Evolutionary conservation across 2,329 filamentous ascomycete genomes (phyloP).

Genomic region (Aspergillus carbonarius): DNA sequence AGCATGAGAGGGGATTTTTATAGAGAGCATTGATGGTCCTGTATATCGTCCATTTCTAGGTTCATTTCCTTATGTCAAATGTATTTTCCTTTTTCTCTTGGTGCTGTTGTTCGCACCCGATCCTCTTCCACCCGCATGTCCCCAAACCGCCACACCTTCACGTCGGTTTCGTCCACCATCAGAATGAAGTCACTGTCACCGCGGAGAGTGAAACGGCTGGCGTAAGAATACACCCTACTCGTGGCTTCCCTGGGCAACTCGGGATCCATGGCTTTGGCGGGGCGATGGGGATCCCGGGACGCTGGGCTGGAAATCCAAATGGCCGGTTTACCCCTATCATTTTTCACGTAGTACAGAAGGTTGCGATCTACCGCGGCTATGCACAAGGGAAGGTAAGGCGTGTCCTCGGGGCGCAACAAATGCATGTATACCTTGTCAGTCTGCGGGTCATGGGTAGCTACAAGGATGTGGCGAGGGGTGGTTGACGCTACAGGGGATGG

Average conservation of each 20-base stretch:
- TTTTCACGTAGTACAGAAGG: conserved; percentile 21
- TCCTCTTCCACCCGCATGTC: not conserved
- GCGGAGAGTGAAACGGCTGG: conserved; percentile 7
- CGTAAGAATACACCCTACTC: conserved; percentile 6
- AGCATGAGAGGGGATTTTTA: conserved; percentile 15
- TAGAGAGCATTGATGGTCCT: conserved; percentile 26
- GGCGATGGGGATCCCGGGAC: conserved; percentile 10
- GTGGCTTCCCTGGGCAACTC: conserved; percentile 13
- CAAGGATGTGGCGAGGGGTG: not conserved
- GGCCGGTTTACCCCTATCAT: conserved; percentile 16
- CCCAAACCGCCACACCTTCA: conserved; percentile 28
- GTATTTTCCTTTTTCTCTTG: conserved; percentile 9
- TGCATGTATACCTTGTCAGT: conserved; percentile 15
- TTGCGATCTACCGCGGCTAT: conserved; percentile 12
- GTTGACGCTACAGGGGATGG: not conserved
- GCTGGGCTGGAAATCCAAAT: conserved; percentile 21
- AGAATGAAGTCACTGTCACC: conserved; percentile 23
- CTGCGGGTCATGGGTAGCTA: conserved; percentile 11
- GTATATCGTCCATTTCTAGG: conserved; percentile 22
- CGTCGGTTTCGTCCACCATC: conserved; percentile 13
- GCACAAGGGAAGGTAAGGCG: conserved; percentile 6
- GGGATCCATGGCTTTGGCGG: conserved; percentile 12
- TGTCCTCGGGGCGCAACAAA: conserved; percentile 5
- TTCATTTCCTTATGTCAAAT: conserved; percentile 13
- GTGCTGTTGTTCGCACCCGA: conserved; percentile 8